Evolutionary conservation across 345 rosid genomes (phyloP).

Genomic region (Camelina laxa): DNA sequence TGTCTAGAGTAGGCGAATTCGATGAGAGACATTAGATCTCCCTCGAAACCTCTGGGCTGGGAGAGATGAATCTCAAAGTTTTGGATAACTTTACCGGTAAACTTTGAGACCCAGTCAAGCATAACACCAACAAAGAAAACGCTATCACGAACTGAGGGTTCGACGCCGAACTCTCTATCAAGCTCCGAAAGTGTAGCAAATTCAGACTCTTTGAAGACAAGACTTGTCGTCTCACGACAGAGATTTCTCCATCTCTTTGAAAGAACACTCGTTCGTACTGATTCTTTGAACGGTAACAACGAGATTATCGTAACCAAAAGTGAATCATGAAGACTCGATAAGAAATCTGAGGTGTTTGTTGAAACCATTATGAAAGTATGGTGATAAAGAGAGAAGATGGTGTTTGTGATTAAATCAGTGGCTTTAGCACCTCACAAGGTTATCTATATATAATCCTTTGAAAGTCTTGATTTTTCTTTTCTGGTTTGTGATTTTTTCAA

Average conservation of each 20-base stretch:
- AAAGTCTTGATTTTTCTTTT: too few relatives aligned
- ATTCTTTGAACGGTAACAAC: conserved; percentile 17
- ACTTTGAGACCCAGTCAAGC: conserved; percentile 8
- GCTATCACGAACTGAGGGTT: neutral
- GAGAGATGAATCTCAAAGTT: conserved; percentile 26
- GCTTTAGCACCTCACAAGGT: neutral
- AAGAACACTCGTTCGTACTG: conserved; percentile 28
- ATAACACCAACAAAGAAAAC: neutral
- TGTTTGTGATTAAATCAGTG: neutral
- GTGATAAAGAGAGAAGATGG: neutral
- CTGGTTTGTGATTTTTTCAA: too few relatives aligned
- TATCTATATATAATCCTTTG: neutral
- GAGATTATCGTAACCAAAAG: conserved; percentile 21
- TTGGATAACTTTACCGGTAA: neutral
- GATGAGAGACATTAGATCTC: conserved; percentile 1
- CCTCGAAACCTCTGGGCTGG: neutral
- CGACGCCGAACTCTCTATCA: neutral
- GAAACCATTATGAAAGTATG: conserved; percentile 13
- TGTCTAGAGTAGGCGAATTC: conserved; percentile 21
- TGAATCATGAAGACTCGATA: conserved; percentile 8
- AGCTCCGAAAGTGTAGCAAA: neutral
- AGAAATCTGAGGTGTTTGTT: neutral
- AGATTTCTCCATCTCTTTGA: conserved; percentile 30
- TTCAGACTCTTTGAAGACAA: conserved; percentile 32
- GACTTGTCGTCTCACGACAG: conserved; percentile 3